phyloP scores from a whole-genome alignment of 805 yeast genomes.

The Kodamaea kaohsiungensis region DNA sequence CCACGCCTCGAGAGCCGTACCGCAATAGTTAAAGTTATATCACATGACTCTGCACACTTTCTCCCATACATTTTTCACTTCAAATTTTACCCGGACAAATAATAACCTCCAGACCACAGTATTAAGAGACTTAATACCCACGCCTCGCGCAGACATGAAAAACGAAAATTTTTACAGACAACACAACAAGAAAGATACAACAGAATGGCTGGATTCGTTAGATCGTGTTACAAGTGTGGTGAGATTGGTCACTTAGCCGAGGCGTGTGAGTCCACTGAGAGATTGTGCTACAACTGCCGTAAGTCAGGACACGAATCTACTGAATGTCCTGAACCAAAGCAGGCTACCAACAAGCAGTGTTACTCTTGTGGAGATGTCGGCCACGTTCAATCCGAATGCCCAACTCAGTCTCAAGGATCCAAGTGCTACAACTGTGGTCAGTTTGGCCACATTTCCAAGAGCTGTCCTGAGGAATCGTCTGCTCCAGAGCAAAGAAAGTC shows the following conservation, averaged over 20 bases:
- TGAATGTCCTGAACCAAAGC: slow-evolving; percentile 87
- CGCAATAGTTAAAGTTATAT: no score
- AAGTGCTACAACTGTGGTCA: slow-evolving; percentile 81
- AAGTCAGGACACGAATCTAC: slow-evolving; percentile 86
- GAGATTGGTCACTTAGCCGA: slow-evolving; percentile 90
- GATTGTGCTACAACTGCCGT: slow-evolving; percentile 91
- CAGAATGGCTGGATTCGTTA: slow-evolving; percentile 51
- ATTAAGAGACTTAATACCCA: no score
- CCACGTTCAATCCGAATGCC: slow-evolving; percentile 85
- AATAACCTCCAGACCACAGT: no score
- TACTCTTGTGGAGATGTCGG: slow-evolving; percentile 92
- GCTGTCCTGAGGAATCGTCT: slow-evolving; percentile 47
- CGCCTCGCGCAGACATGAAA: background rate
- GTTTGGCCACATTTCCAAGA: slow-evolving; percentile 81
- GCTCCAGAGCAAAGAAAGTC: slow-evolving; percentile 20
- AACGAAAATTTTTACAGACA: slow-evolving; percentile 8
- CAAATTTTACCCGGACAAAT: no score
- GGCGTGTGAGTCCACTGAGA: slow-evolving; percentile 79
- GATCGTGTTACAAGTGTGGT: slow-evolving; percentile 91
- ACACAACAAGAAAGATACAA: slow-evolving; percentile 7
- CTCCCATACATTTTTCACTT: no score
- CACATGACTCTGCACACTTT: background rate
- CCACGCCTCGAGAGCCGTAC: no score
- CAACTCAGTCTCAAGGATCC: slow-evolving; percentile 60
- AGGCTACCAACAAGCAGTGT: slow-evolving; percentile 83